phyloP scores from a whole-genome alignment of 2,329 filamentous ascomycete genomes.

The Dothideomycetes sp. region DNA sequence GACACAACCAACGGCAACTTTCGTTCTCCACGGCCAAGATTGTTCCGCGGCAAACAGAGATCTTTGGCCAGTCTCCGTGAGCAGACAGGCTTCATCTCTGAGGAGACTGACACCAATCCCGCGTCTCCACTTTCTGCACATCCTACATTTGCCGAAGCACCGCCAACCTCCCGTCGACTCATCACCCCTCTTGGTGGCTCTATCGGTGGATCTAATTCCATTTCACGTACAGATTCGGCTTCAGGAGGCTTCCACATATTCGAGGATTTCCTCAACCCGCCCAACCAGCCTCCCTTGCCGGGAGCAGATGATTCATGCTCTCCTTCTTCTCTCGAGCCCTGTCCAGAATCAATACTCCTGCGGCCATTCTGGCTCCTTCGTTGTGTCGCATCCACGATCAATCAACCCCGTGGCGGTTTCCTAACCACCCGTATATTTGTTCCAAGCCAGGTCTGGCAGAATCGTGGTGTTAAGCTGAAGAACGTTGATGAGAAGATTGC shows the following conservation, averaged over 20 bases:
- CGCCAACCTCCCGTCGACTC: slow-evolving; percentile 1
- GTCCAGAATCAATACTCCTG: slow-evolving; percentile 79
- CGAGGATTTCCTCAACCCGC: slow-evolving; percentile 42
- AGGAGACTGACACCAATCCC: slow-evolving; percentile 13
- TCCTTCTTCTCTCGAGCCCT: slow-evolving; percentile 77
- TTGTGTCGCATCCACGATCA: slow-evolving; percentile 82
- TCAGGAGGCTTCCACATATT: slow-evolving; percentile 70
- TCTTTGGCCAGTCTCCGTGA: slow-evolving; percentile 57
- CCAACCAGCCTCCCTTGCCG: slow-evolving; percentile 22
- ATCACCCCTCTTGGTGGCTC: slow-evolving; percentile 8
- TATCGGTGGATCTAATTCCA: slow-evolving; percentile 1
- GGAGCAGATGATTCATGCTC: slow-evolving; percentile 41
- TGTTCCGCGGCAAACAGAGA: slow-evolving; percentile 39
- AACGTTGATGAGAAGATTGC: slow-evolving; percentile 87
- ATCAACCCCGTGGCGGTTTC: slow-evolving; percentile 85
- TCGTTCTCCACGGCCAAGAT: slow-evolving; percentile 18
- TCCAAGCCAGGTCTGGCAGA: slow-evolving; percentile 84
- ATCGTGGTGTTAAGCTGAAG: slow-evolving; percentile 88
- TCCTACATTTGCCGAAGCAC: slow-evolving; percentile 5
- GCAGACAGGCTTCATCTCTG: slow-evolving; percentile 49
- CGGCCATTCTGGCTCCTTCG: slow-evolving; percentile 98
- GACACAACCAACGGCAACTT: slow-evolving; percentile 2
- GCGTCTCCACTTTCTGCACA: slow-evolving; percentile 15
- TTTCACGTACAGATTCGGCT: slow-evolving; percentile 24
- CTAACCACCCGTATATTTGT: slow-evolving; percentile 86